Percentiles rank a stretch among this genome's conserved stretches.
Conservation (phyloP, 352 stramenopile species). For the Pseudoperonospora humuli region DNA sequence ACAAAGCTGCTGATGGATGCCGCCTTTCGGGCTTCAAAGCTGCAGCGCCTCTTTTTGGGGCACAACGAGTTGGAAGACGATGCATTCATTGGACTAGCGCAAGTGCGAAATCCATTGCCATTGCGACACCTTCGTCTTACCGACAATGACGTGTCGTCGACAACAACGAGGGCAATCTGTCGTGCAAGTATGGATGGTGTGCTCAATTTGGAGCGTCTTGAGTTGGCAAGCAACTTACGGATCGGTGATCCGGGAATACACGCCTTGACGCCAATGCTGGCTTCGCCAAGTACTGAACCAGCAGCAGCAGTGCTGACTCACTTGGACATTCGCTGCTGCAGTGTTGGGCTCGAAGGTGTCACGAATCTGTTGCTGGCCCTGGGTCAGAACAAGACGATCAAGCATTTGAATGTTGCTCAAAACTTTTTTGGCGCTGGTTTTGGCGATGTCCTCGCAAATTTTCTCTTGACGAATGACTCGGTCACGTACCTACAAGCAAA, state of each 20-base stretch:
- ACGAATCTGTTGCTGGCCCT: conserved; percentile 52
- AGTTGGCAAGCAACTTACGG: conserved; percentile 61
- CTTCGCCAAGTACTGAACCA: conserved; percentile 13
- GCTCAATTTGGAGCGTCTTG: conserved; percentile 41
- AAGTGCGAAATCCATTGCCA: conserved; percentile 15
- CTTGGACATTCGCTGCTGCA: conserved; percentile 62
- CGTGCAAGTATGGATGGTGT: conserved; percentile 39
- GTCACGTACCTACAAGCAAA: conserved; percentile 47
- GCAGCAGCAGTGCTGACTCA: conserved; percentile 31
- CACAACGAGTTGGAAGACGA: conserved; percentile 75
- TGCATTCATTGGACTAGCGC: conserved; percentile 33
- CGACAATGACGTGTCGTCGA: conserved; percentile 49
- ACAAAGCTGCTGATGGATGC: conserved; percentile 39
- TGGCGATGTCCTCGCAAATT: conserved; percentile 60
- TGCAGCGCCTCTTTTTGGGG: conserved; percentile 53
- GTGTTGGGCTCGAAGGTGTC: conserved; percentile 55
- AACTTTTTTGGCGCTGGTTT: conserved; percentile 66
- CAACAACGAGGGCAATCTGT: conserved; percentile 39
- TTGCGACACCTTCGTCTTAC: conserved; percentile 43
- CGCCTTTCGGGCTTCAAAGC: conserved; percentile 23
- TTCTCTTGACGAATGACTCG: conserved; percentile 45
- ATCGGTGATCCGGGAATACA: conserved; percentile 55
- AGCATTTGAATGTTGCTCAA: conserved; percentile 55
- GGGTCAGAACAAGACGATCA: conserved; percentile 39
- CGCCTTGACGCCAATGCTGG: conserved; percentile 56